Evolutionary conservation across 306 rosid species (phyloP).

Genomic region (Delonix regia): DNA sequence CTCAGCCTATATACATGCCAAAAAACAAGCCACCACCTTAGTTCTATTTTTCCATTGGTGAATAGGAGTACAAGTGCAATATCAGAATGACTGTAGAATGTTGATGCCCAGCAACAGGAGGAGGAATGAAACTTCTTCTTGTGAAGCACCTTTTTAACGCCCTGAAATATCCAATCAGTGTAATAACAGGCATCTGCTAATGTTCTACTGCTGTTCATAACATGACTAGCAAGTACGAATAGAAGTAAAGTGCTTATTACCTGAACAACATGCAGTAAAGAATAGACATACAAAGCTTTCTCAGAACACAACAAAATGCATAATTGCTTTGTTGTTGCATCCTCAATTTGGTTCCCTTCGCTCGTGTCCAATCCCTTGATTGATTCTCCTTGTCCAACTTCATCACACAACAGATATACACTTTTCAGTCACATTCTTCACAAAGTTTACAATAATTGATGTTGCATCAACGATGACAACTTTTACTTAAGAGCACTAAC

Average conservation of each 20-base stretch:
- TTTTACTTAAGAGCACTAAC: conserved; percentile 50
- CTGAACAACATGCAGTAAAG: conserved; percentile 75
- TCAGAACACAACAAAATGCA: conserved; percentile 77
- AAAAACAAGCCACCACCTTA: conserved; percentile 57
- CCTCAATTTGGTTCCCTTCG: conserved; percentile 48
- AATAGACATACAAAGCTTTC: conserved; percentile 77
- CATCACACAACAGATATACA: neutral
- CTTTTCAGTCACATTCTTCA: conserved; percentile 34
- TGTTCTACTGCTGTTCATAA: neutral
- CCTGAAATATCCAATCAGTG: conserved; percentile 50
- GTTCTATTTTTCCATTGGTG: conserved; percentile 68
- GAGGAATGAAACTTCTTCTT: conserved; percentile 79
- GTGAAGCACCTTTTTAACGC: conserved; percentile 80
- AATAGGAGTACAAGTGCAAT: conserved; percentile 65
- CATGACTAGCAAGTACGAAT: conserved; percentile 3
- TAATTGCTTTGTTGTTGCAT: conserved; percentile 53
- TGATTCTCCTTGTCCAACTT: conserved; percentile 60
- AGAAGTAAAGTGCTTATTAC: conserved; percentile 43
- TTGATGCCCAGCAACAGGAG: conserved; percentile 89
- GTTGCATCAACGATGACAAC: conserved; percentile 30
- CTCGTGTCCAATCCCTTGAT: conserved; percentile 42
- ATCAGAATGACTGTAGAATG: conserved; percentile 54
- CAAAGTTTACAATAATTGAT: neutral
- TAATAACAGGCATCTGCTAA: conserved; percentile 29
- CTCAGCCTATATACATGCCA: neutral